Evolutionary conservation across 768 basidiomycete species (phyloP).

Genomic region (Mycena venus): DNA sequence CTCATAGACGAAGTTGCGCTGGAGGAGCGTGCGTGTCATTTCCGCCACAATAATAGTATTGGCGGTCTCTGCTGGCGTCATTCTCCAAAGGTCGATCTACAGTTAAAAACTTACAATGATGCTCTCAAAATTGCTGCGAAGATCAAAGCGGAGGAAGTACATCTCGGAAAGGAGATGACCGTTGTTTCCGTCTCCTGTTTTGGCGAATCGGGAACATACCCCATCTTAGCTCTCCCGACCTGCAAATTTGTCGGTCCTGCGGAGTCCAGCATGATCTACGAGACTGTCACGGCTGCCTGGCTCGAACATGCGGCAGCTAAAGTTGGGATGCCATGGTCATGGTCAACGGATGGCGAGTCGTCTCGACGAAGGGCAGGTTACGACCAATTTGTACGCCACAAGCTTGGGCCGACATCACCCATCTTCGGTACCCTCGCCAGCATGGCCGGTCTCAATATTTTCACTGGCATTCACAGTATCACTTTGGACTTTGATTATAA

Average conservation of each 20-base stretch:
- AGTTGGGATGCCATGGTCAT: constrained; percentile 31
- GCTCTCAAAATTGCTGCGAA: too few species aligned
- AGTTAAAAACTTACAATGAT: background rate
- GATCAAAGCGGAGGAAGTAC: background rate
- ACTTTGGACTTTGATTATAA: constrained; percentile 35
- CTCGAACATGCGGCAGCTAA: background rate
- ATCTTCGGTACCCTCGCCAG: constrained; percentile 11
- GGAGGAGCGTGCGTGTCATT: too few species aligned
- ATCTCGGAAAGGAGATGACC: constrained; percentile 30
- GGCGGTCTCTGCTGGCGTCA: too few species aligned
- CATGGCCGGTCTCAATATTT: constrained; percentile 32
- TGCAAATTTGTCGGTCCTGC: too few species aligned
- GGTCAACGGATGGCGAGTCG: constrained; percentile 35
- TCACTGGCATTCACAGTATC: constrained; percentile 16
- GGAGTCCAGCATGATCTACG: background rate
- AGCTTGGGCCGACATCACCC: background rate
- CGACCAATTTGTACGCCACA: background rate
- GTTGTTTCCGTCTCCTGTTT: constrained; percentile 20
- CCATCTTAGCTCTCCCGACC: too few species aligned
- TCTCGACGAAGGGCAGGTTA: constrained; percentile 21
- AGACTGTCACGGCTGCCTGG: constrained; percentile 9
- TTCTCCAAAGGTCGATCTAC: background rate
- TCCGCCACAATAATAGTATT: too few species aligned
- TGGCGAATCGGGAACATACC: too few species aligned
- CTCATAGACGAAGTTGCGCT: constrained; percentile 32